phyloP scores from a whole-genome alignment of 192 early-diverging fungal species.

The Podila epigama region DNA sequence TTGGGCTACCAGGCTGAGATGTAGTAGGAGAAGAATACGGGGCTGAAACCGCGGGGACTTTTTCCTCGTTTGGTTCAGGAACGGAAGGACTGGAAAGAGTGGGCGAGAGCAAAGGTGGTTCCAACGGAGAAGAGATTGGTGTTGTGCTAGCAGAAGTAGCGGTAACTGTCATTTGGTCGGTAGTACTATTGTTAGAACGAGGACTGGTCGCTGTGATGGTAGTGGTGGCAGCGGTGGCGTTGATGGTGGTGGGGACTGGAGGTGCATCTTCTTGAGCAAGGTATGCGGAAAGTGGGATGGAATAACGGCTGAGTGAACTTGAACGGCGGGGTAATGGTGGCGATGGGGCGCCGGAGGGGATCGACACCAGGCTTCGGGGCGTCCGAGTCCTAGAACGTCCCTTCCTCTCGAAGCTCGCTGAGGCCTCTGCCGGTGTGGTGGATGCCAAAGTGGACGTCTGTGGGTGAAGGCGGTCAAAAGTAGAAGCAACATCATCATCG shows the following conservation, averaged over 20 bases:
- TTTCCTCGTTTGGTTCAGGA: background rate
- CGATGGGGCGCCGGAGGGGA: constrained; percentile 30
- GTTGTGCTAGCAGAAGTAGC: background rate
- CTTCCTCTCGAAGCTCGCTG: constrained; percentile 25
- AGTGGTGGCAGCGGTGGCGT: background rate
- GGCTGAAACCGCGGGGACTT: too few species aligned
- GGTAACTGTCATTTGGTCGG: too few species aligned
- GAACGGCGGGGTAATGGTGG: constrained; percentile 41
- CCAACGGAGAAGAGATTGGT: background rate
- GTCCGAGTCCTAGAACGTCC: constrained; percentile 22
- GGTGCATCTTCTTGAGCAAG: constrained; percentile 31
- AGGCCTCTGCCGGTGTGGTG: constrained; percentile 7
- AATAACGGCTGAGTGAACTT: constrained; percentile 34
- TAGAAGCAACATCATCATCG: background rate
- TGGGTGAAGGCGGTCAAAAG: constrained; percentile 6
- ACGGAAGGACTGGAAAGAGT: background rate
- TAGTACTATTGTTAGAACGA: too few species aligned
- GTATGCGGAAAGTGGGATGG: constrained; percentile 30
- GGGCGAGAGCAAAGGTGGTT: background rate
- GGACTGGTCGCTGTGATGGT: background rate
- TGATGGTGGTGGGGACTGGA: constrained; percentile 27
- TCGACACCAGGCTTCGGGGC: constrained; percentile 17
- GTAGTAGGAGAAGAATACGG: too few species aligned
- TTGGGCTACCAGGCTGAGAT: constrained; percentile 20
- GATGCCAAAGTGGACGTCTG: constrained; percentile 14